Conservation (phyloP, 805 yeast species). For the Lipomyces oligophaga region DNA sequence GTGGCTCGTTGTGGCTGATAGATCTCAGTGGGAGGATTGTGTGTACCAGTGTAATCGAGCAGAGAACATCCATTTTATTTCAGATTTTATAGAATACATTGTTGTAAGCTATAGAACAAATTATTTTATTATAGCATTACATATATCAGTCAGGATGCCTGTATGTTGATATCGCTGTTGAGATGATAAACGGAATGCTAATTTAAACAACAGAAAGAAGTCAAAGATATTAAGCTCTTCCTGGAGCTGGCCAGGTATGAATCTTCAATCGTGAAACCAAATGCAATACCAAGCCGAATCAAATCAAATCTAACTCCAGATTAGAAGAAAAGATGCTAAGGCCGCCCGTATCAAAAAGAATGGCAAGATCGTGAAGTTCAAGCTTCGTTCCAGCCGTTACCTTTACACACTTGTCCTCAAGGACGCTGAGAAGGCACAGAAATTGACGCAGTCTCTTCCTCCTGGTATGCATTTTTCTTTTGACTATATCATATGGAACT, state of each 20-base stretch:
- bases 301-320: not conserved
- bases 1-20: too few species aligned
- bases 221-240: constrained; percentile 95
- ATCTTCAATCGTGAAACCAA: not conserved
- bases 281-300: not conserved
- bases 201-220: constrained; percentile 61
- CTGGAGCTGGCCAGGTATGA: constrained; percentile 67
- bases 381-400: constrained; percentile 93
- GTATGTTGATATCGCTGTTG: too few species aligned
- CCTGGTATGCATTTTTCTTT: constrained; percentile 45
- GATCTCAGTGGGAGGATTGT: too few species aligned
- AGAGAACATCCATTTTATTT: too few species aligned
- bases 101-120: not conserved
- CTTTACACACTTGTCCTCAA: constrained; percentile 92
- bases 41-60: too few species aligned
- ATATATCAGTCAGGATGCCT: too few species aligned
- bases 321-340: constrained; percentile 77
- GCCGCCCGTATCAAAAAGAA: constrained; percentile 92
- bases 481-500: too few species aligned
- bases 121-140: not conserved
- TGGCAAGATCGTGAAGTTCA: constrained; percentile 95
- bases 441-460: constrained; percentile 95
- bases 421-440: constrained; percentile 96
- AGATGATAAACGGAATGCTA: too few species aligned
- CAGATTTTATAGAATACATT: not conserved